A percentile compares a stretch with the other conserved stretches of the same genome.
Evolutionary conservation across 768 basidiomycete species (phyloP).

Genomic region (Podaxis sp.): DNA sequence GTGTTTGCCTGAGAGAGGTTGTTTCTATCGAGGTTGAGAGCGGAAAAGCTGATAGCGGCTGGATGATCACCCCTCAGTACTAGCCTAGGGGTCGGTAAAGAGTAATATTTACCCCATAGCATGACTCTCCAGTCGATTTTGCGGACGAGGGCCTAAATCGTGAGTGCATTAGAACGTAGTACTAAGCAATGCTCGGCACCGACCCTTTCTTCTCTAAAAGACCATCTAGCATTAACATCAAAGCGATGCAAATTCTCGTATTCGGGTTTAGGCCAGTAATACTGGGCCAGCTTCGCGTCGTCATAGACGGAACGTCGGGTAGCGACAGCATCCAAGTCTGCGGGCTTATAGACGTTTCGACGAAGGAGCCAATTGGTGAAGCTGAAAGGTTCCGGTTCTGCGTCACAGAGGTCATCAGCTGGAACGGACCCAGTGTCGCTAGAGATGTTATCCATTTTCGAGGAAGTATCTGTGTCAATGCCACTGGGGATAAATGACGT

Average conservation of each 20-base stretch:
- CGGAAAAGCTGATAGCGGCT: slow-evolving; percentile 55
- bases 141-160: slow-evolving; percentile 40
- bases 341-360: slow-evolving; percentile 20
- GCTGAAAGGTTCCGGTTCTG: slow-evolving; percentile 34
- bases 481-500: not conserved
- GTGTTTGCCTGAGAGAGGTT: slow-evolving; percentile 60
- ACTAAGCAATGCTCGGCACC: slow-evolving; percentile 7
- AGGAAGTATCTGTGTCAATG: not conserved
- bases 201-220: slow-evolving; percentile 51
- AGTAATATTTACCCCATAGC: slow-evolving; percentile 33
- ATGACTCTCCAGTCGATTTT: slow-evolving; percentile 65
- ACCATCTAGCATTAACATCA: slow-evolving; percentile 50
- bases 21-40: slow-evolving; percentile 50
- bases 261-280: slow-evolving; percentile 47
- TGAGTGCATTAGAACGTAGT: not conserved
- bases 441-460: not conserved
- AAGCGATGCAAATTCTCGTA: slow-evolving; percentile 61
- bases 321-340: slow-evolving; percentile 38
- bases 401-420: slow-evolving; percentile 32
- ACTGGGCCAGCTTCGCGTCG: slow-evolving; percentile 42
- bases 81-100: not conserved
- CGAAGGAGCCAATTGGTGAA: slow-evolving; percentile 34
- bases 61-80: not conserved
- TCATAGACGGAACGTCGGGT: slow-evolving; percentile 56
- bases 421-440: not conserved